phyloP scores from a whole-genome alignment of 192 early-diverging fungal genomes.

The Podila verticillata region DNA sequence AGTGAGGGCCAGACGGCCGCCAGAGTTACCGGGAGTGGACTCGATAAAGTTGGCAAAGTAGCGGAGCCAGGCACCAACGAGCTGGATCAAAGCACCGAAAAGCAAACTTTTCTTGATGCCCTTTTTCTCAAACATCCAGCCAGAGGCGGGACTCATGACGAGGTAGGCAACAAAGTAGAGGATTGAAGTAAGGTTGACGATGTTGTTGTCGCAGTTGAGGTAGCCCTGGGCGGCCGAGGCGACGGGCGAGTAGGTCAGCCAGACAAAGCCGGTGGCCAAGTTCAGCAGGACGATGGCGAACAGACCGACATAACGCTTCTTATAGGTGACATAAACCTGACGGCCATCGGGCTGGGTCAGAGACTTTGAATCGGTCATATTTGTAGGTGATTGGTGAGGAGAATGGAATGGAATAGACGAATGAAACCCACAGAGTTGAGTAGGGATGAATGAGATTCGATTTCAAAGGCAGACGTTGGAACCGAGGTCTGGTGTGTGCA shows the following conservation, averaged over 20 bases:
- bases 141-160: slow-evolving; percentile 53
- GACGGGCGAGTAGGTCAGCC: slow-evolving; percentile 60
- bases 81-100: slow-evolving; percentile 52
- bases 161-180: slow-evolving; percentile 56
- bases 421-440: background rate
- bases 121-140: slow-evolving; percentile 54
- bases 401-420: background rate
- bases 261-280: slow-evolving; percentile 57
- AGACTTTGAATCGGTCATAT: slow-evolving; percentile 8
- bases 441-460: no score
- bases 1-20: slow-evolving; percentile 52
- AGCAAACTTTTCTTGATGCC: slow-evolving; percentile 56
- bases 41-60: slow-evolving; percentile 55
- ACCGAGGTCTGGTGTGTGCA: no score
- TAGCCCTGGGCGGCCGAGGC: slow-evolving; percentile 48
- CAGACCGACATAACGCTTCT: slow-evolving; percentile 56
- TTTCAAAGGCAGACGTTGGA: no score
- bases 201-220: slow-evolving; percentile 35
- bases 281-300: slow-evolving; percentile 57
- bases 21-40: slow-evolving; percentile 24
- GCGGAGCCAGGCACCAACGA: slow-evolving; percentile 58
- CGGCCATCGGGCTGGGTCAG: slow-evolving; percentile 7
- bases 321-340: slow-evolving; percentile 50
- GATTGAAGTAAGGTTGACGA: slow-evolving; percentile 57
- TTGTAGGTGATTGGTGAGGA: background rate